phyloP scores from a whole-genome alignment of 2,329 filamentous ascomycete genomes.

The Fragosphaeria purpurea region DNA sequence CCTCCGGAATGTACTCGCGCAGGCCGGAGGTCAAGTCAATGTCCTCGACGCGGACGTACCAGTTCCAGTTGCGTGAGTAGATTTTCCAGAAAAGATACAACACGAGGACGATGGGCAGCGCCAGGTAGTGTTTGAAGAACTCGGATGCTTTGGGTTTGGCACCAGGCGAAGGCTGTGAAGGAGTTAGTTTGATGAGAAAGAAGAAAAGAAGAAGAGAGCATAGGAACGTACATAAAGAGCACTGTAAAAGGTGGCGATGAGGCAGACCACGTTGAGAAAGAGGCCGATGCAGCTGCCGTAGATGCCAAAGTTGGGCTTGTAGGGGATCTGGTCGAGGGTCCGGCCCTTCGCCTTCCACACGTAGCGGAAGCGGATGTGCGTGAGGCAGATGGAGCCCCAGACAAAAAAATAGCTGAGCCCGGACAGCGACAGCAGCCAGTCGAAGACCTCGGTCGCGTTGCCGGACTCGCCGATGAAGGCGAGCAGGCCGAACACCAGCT shows the following conservation, averaged over 20 bases:
- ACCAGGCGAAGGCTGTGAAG: constrained; percentile 22
- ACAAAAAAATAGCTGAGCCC: constrained; percentile 66
- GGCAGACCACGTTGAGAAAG: constrained; percentile 53
- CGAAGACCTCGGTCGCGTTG: constrained; percentile 39
- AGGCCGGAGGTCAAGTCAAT: constrained; percentile 54
- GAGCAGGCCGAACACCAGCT: constrained; percentile 47
- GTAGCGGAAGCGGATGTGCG: constrained; percentile 55
- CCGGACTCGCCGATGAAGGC: constrained; percentile 44
- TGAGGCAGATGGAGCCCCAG: constrained; percentile 59
- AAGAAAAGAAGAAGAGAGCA: neutral
- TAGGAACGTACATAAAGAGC: constrained; percentile 40
- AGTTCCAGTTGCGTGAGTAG: constrained; percentile 39
- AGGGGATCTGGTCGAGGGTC: constrained; percentile 36
- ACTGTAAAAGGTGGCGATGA: constrained; percentile 64
- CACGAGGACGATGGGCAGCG: constrained; percentile 42
- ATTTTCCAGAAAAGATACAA: constrained; percentile 61
- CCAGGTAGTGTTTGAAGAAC: constrained; percentile 53
- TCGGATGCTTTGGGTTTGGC: constrained; percentile 27
- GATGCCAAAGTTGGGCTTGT: constrained; percentile 42
- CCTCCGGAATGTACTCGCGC: constrained; percentile 42
- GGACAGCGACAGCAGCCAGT: constrained; percentile 60
- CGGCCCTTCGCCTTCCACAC: constrained; percentile 52
- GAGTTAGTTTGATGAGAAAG: neutral
- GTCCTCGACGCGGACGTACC: constrained; percentile 45
- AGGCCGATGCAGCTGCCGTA: constrained; percentile 62